These are phyloP conservation scores for Erysiphe pulchra DNA, from an alignment of 2,329 filamentous ascomycete species.

Conservation along the genomic window DNA sequence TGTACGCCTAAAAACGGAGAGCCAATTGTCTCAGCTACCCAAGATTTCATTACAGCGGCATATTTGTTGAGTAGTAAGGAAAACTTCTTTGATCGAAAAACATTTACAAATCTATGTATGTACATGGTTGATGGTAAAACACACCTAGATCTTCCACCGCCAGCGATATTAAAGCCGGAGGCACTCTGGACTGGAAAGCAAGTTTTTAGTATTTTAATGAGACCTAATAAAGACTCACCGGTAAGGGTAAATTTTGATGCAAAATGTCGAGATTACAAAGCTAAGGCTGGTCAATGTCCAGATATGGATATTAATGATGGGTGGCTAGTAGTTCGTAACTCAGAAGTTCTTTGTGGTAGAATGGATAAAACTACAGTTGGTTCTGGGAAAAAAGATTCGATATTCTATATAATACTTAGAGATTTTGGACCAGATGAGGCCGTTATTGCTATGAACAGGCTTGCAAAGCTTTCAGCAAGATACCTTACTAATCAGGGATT, in stretches of 20 bases:
- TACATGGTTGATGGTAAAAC: slow-evolving; percentile 75
- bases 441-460: slow-evolving; percentile 74
- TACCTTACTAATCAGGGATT: slow-evolving; percentile 80
- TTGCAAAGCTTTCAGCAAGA: slow-evolving; percentile 74
- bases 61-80: slow-evolving; percentile 84
- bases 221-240: slow-evolving; percentile 59
- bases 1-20: slow-evolving; percentile 93
- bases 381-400: slow-evolving; percentile 86
- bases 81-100: slow-evolving; percentile 67
- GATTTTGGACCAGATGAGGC: slow-evolving; percentile 83
- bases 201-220: slow-evolving; percentile 75
- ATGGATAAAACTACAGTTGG: slow-evolving; percentile 99
- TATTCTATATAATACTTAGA: slow-evolving; percentile 89
- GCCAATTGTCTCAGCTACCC: slow-evolving; percentile 94
- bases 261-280: slow-evolving; percentile 59
- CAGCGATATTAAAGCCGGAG: slow-evolving; percentile 63
- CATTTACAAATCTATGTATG: slow-evolving; percentile 72
- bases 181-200: slow-evolving; percentile 93
- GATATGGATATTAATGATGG: slow-evolving; percentile 70
- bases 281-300: slow-evolving; percentile 27
- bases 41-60: slow-evolving; percentile 94
- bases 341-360: slow-evolving; percentile 84
- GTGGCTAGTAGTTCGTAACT: slow-evolving; percentile 84
- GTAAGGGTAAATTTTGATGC: slow-evolving; percentile 84
- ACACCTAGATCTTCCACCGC: slow-evolving; percentile 62